A percentile compares a stretch with the other conserved stretches of the same genome.
These are phyloP conservation scores for Themeda triandra DNA, from an alignment of 176 grass and related monocot species.

Conservation along the genomic window DNA sequence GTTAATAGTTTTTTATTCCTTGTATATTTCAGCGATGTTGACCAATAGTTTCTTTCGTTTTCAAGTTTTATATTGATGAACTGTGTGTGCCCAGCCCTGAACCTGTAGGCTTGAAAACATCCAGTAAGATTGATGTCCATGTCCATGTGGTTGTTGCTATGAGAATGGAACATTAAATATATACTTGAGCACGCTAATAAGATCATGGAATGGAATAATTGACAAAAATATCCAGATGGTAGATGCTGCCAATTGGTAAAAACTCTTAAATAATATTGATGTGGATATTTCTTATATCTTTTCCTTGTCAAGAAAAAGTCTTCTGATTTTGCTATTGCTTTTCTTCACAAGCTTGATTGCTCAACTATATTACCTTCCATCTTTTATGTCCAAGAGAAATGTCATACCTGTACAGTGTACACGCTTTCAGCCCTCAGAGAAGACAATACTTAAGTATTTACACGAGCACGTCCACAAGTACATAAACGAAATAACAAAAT, in stretches of 20 bases:
- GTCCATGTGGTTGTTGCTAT: neutral
- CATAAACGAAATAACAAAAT: neutral
- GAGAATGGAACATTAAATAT: neutral
- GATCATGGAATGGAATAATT: neutral
- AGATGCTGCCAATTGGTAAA: neutral
- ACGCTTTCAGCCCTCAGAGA: conserved; percentile 55
- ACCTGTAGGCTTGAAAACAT: too few relatives aligned
- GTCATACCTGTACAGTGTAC: neutral
- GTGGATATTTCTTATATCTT: neutral
- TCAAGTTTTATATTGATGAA: neutral
- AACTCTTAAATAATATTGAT: neutral
- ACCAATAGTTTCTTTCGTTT: neutral
- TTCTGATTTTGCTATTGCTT: neutral
- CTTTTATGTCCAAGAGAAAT: neutral
- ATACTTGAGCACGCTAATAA: neutral
- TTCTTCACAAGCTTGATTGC: conserved; percentile 2
- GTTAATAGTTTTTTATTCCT: neutral
- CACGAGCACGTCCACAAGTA: neutral
- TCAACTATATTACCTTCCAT: neutral
- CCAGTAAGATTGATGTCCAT: conserved; percentile 8
- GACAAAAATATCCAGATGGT: conserved; percentile 18
- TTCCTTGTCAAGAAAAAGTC: neutral
- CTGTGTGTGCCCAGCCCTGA: neutral
- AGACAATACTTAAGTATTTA: neutral
- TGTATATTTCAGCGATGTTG: neutral